These are phyloP conservation scores for Aspergillus proliferans DNA, from an alignment of 2,329 filamentous ascomycete genomes.

Conservation along the genomic window DNA sequence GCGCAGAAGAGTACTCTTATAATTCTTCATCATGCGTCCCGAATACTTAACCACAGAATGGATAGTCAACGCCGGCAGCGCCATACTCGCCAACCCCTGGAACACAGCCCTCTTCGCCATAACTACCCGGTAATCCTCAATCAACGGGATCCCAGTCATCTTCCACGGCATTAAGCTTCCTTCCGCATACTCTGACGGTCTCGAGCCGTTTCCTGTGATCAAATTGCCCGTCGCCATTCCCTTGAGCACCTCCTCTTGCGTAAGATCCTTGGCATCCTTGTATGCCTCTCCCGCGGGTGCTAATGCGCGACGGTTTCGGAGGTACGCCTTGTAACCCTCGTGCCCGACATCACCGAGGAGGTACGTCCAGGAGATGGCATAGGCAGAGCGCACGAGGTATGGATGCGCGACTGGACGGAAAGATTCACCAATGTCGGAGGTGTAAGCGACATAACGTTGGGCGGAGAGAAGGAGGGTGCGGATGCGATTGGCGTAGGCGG, in stretches of 20 bases:
- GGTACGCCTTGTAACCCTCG: conserved; percentile 93
- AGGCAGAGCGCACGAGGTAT: conserved; percentile 70
- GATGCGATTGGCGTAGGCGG: conserved; percentile 79
- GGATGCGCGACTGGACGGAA: conserved; percentile 92
- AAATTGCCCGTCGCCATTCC: conserved; percentile 33
- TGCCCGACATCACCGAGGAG: conserved; percentile 82
- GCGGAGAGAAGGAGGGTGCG: conserved; percentile 83
- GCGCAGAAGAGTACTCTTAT: conserved; percentile 67
- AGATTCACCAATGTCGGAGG: conserved; percentile 90
- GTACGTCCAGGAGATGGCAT: conserved; percentile 89
- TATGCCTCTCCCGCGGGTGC: conserved; percentile 57
- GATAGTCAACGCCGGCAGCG: conserved; percentile 85
- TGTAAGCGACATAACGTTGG: conserved; percentile 95
- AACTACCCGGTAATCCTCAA: conserved; percentile 85
- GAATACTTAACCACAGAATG: conserved; percentile 89
- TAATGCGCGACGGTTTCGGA: conserved; percentile 70
- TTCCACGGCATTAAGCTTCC: conserved; percentile 30
- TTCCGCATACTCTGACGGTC: conserved; percentile 4
- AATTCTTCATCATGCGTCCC: conserved; percentile 74
- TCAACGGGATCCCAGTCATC: conserved; percentile 54
- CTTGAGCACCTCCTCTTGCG: conserved; percentile 24
- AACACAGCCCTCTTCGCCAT: conserved; percentile 89
- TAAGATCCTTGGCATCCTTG: conserved; percentile 31
- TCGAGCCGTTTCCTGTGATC: conserved; percentile 1
- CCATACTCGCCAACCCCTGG: conserved; percentile 88